A percentile compares a stretch with the other conserved stretches of the same genome.
Conservation (phyloP, 495 filamentous ascomycete species). For the Penicillium paradoxum region DNA sequence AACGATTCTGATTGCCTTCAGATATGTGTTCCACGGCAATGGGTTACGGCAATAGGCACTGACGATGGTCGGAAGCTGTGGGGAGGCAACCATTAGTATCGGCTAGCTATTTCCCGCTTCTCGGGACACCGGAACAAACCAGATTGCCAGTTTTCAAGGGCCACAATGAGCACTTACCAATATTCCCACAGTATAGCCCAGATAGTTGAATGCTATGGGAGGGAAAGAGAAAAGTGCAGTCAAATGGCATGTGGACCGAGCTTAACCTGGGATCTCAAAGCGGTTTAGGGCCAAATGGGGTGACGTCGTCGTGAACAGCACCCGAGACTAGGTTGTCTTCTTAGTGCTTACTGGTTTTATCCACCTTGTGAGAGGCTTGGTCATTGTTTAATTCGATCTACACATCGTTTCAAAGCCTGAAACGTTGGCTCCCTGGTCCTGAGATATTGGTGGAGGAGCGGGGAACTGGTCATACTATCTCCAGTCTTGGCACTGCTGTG, state of each 20-base stretch:
- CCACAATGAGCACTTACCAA: neutral
- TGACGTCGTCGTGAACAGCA: constrained; percentile 22
- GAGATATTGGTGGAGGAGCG: neutral
- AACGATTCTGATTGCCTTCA: neutral
- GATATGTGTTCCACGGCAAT: constrained; percentile 4
- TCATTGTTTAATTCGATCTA: neutral
- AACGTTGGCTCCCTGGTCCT: neutral
- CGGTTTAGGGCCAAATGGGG: constrained; percentile 24
- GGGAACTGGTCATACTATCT: neutral
- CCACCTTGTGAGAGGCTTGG: neutral
- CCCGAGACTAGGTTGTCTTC: neutral
- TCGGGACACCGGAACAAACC: too few relatives aligned
- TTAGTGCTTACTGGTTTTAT: neutral
- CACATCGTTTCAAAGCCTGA: neutral
- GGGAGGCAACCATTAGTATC: constrained; percentile 14
- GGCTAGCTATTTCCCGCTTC: neutral
- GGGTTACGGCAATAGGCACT: neutral
- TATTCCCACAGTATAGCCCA: neutral
- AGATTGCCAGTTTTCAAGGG: too few relatives aligned
- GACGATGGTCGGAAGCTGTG: constrained; percentile 8
- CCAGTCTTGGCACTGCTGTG: neutral
- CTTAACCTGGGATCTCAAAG: constrained; percentile 16
- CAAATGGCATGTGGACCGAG: constrained; percentile 25
- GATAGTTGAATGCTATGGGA: constrained; percentile 1
- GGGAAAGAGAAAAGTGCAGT: constrained; percentile 8